Base-by-base conservation (phyloP, 257 asterid genomes). In the Plantago ovata region DNA sequence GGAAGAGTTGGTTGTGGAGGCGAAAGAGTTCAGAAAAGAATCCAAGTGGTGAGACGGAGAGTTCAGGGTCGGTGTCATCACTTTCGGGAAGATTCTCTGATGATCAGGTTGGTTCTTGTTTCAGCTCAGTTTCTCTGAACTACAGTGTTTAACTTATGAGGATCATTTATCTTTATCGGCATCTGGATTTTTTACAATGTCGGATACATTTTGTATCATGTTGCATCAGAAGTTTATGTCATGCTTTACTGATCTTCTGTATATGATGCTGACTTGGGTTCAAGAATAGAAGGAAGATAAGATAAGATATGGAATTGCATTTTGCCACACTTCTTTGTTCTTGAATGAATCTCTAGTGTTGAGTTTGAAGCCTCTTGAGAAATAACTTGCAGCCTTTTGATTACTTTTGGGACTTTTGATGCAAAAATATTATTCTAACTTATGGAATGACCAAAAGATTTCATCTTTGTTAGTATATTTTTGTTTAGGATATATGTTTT, bases 1-100 rank as follows among this genome's bases (percentile, higher is more conserved):
- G 84, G 48, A 73, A 90, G 69, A 92, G 95, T 71, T 92, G 98
- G 98, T 72, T 81, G 44, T 88, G 96, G 98, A 77, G 94, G 69
- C 85, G 90, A 45, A 87, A 80, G 56, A 83, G 89, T 23, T 84
- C 88, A 0, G 98, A 84, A n/a, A 86, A 81, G 72, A 78, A 85
- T 77, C 93, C 84, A 3, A 69, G 72, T 49, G 96, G 88, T 43
- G 98, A 91, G 77, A 86, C 95, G 1, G 95, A 92, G 76, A 83
- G 96, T 78, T 78, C 95, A 1, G 96, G 85, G 46, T 92, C 98
- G 18, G 45, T 77, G 8, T 92, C 95, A 32, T 85, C 95, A 5
- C 87, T 69, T 78, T 87, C 95, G 0, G 95, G 79, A 61, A 82
- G 95, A 76, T 84, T 80, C 73, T 87, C 93, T 0, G 98, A 85